Base-by-base conservation (phyloP, 2,329 filamentous ascomycete genomes). In the Nectriaceae sp. region DNA sequence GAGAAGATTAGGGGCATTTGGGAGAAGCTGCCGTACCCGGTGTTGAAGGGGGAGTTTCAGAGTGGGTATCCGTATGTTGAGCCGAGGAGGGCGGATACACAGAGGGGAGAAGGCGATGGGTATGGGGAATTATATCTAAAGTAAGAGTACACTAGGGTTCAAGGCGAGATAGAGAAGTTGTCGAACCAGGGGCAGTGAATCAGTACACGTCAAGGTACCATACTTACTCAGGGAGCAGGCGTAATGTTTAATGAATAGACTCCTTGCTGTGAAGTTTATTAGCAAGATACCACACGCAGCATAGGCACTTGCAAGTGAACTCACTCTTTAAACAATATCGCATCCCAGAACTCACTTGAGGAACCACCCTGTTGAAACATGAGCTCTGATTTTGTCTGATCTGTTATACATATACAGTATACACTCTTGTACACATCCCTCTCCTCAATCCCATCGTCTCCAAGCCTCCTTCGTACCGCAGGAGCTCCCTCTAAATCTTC, bases 351-450 rank as follows among this genome's bases (percentile, higher is more conserved):
- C 15, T 31, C 10, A 10, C 33, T 18, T 37, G 11, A 31, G 15
- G 16, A 37, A 37, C 33, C 33, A 11, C 6, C 33, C 10, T 43
- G 39, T 36, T 40, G 39, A 42, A 56, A 49, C 50, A 49, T 44
- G 52, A 42, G 44, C 51, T 60, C 43, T 57, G 44, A n/a, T 59
- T 63, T 33, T 50, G 56, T 18, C 35, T 53, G 47, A 53, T 61
- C 56, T 64, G 60, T 64, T 61, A 56, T 64, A 64, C 61, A 64
- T 64, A 55, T 62, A 60, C 61, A 64, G 54, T 64, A 62, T 63
- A 64, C 60, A 63, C 54, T 41, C 54, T 57, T 43, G 39, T 62
- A 58, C 54, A 62, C 51, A n/a, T n/a, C 48, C 44, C 51, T 42
- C 42, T 24, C 39, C 46, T 40, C 36, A 21, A 42, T 18, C 44